Percentiles rank a stretch among this genome's conserved stretches.
These are phyloP conservation scores for Plasmodium yoelii DNA, from an alignment of 169 alveolate genomes.

Conservation along the genomic window DNA sequence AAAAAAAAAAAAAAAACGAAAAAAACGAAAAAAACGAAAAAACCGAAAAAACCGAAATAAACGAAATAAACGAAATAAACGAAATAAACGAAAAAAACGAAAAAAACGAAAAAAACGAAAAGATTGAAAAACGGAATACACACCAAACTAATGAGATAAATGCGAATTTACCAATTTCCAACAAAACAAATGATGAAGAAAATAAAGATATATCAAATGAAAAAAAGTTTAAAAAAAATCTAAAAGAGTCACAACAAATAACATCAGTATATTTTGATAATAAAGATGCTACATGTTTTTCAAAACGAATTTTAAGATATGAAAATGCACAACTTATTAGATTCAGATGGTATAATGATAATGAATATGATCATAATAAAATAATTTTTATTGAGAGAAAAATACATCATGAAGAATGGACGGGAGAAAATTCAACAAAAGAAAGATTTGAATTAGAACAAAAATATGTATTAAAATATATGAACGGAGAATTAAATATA, in stretches of 20 bases:
- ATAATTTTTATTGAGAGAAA: conserved; percentile 81
- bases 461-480: conserved; percentile 77
- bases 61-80: no score
- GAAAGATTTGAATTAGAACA: conserved; percentile 84
- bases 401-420: conserved; percentile 89
- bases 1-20: no score
- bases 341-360: conserved; percentile 86
- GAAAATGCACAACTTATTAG: conserved; percentile 87
- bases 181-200: not conserved
- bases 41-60: no score
- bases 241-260: conserved; percentile 83
- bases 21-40: no score
- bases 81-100: not conserved
- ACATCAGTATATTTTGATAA: conserved; percentile 86
- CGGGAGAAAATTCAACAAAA: conserved; percentile 85
- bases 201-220: not conserved
- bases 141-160: not conserved
- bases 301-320: conserved; percentile 81
- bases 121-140: not conserved
- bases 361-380: conserved; percentile 80
- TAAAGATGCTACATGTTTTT: conserved; percentile 78
- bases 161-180: not conserved
- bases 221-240: conserved; percentile 17
- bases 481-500: conserved; percentile 76
- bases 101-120: not conserved